Base-by-base conservation (phyloP, 768 basidiomycete species). In the Phylloporus arenicola region DNA sequence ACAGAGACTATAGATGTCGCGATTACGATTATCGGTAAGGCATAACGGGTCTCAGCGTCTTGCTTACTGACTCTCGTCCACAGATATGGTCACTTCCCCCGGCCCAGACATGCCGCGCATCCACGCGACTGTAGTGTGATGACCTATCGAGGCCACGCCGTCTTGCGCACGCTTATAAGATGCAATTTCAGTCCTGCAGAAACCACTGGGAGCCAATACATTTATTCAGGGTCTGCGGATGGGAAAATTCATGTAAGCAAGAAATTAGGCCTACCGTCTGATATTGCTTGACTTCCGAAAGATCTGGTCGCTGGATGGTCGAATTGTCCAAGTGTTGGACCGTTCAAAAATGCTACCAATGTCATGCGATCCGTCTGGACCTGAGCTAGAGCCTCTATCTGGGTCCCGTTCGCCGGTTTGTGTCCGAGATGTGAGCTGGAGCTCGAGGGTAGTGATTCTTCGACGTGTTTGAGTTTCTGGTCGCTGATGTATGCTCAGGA, bases 351-450 rank as follows among this genome's bases (percentile, higher is more conserved):
- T 84, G 6, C 61, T 83, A 29, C 84, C 90, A 5, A 85, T 86
- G 68, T 72, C 79, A 16, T 79, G 72, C 51, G 83, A 92, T 62
- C 84, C 93, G 3, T 88, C 88, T 14, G 84, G 73, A 1, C 70
- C 76, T 9, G 84, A 87, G 51, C 68, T 70, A 1, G 63, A 64
- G 9, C 51, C 68, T 17, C 57, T 62, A 17, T 30, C 41, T 1
- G 63, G 69, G n/a, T 38, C 61, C 52, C 64, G 66, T 39, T 51
- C 59, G 44, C 61, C 61, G 11, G 73, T 75, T 22, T 89, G 87
- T 54, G 93, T 97, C 4, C 83, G 95, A 38, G 95, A 98, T 63
- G 92, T 97, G 53, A 88, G 88, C 63, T 99, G 96, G 96, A 92
- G 92, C 65, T 82, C 88, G 29, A 80, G 81, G 75, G 87, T 86